Evolutionary conservation across 1,284 basidiomycete species (phyloP).

Genomic region (Ceratobasidium theobromae): DNA sequence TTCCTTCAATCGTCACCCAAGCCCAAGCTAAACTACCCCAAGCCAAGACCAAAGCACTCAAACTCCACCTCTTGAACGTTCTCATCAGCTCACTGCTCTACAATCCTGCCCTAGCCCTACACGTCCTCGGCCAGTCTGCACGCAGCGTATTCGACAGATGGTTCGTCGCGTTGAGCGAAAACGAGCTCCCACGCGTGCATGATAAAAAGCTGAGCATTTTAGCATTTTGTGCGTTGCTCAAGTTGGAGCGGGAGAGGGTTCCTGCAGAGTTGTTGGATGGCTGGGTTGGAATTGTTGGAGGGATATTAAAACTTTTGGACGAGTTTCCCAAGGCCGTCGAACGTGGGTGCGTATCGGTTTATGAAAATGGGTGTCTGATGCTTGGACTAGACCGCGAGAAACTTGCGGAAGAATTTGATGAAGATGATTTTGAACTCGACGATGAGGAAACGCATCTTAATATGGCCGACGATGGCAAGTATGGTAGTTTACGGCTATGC

Average conservation of each 20-base stretch:
- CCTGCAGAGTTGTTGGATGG: constrained; percentile 63
- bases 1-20: constrained; percentile 61
- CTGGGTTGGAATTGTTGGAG: constrained; percentile 72
- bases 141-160: constrained; percentile 77
- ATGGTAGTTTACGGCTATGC: no score
- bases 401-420: constrained; percentile 58
- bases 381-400: constrained; percentile 24
- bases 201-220: constrained; percentile 85
- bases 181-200: constrained; percentile 76
- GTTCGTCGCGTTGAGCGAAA: constrained; percentile 71
- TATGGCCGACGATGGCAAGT: constrained; percentile 67
- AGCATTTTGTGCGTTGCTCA: constrained; percentile 72
- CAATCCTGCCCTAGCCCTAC: constrained; percentile 75
- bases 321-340: constrained; percentile 71
- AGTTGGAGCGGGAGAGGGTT: constrained; percentile 59
- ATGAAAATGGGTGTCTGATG: not conserved
- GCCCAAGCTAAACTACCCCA: constrained; percentile 61
- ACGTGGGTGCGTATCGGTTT: constrained; percentile 46
- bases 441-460: constrained; percentile 56
- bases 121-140: constrained; percentile 68
- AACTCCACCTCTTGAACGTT: constrained; percentile 78
- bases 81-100: constrained; percentile 84
- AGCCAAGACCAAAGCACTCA: constrained; percentile 62
- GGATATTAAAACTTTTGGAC: constrained; percentile 70
- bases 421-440: constrained; percentile 54